A percentile compares a stretch with the other conserved stretches of the same genome.
phyloP scores from a whole-genome alignment of 2,329 filamentous ascomycete species.

The Exophiala bonariae region DNA sequence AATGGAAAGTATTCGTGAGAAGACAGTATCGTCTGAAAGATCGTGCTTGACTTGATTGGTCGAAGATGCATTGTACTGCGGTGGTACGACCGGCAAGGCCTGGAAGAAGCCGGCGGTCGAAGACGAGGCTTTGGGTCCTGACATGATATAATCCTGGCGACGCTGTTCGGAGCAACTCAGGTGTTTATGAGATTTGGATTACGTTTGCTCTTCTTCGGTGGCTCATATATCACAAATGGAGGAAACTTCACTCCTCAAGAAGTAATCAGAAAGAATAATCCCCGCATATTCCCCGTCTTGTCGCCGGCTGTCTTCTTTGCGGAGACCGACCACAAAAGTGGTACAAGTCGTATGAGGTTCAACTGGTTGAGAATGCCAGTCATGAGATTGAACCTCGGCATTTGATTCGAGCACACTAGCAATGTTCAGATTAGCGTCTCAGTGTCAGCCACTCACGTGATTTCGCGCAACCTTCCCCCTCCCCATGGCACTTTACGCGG shows the following conservation, averaged over 20 bases:
- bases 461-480: constrained; percentile 9
- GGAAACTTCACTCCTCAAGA: no score
- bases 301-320: not conserved
- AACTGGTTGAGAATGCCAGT: not conserved
- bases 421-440: no score
- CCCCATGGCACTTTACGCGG: no score
- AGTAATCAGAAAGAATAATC: no score
- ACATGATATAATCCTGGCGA: constrained; percentile 10
- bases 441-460: no score
- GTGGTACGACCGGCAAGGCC: constrained; percentile 15
- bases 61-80: constrained; percentile 15
- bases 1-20: constrained; percentile 16
- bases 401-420: not conserved
- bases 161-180: not conserved
- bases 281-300: not conserved
- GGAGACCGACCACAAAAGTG: not conserved
- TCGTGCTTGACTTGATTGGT: not conserved
- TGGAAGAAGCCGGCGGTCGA: constrained; percentile 25
- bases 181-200: no score
- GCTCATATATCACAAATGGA: no score
- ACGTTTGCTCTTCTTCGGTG: no score
- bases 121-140: constrained; percentile 17
- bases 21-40: constrained; percentile 18
- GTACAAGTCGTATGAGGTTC: constrained; percentile 5
- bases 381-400: constrained; percentile 1